Evolutionary conservation across 768 basidiomycete genomes (phyloP), one percentile per base, ranked within the genome.

Genomic region (Auricularia sp.): DNA sequence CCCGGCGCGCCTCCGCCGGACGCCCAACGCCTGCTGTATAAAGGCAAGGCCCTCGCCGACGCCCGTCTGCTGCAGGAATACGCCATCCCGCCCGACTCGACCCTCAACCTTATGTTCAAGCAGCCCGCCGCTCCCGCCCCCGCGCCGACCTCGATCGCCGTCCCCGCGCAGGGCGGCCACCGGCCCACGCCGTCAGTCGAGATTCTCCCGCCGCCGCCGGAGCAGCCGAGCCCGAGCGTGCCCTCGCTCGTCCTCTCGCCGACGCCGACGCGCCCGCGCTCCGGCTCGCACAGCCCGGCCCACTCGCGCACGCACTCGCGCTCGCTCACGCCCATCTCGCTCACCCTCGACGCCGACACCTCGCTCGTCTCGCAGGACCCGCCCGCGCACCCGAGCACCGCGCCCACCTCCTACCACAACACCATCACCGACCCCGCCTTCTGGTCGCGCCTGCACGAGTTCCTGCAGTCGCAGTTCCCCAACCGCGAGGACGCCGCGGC

Each of bases 1-100:
- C 78, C 85, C 35, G 77, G 78, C 61, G 91, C 92, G 0, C 94
- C 94, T 0, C 83, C 89, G 8, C 83, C 86, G 56, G 87, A 92
- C 72, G 80, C 82, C 36, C 95, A 97, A 75, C 81, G 97, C 3
- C 83, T 98, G 16, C 79, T 99, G 11, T 80, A 97, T 63, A 98
- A 95, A 76, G 97, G 97, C 65, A 99, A 99, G 75, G 94, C 89
- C 0, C 83, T 98, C 68, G 86, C 85, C 16, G 96, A 98, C 78
- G 78, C 77, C 33, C 96, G 95, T 73, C 83, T 99, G 10, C 77
- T 98, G 47, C 89, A 89, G 72, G 97, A 98, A 74, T 99, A 98
- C 79, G 83, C 78, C 71, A 81, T 95, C 71, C 84, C 86, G 70
- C 84, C 88, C 72, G 90, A 88, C 11, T 87, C 91, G 69, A 88